Base-by-base conservation (phyloP, 1,139 yeast species). In the Saccharomyces uvarum region DNA sequence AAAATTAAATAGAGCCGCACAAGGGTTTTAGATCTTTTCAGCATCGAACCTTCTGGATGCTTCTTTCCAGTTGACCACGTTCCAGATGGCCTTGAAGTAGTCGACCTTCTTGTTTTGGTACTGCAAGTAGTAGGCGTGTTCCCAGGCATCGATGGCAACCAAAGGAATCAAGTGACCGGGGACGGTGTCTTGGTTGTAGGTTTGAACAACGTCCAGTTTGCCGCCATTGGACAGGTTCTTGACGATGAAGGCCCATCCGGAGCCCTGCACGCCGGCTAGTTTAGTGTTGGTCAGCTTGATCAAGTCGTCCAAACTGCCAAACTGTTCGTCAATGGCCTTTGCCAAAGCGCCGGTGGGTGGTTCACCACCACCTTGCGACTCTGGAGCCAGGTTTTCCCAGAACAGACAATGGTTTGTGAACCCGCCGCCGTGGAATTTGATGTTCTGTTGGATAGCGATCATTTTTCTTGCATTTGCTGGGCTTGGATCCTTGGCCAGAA, bases 81-180 rank as follows among this genome's bases (percentile, higher is more conserved):
- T 86, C 98, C 98, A 91, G 73, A 91, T 88, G 59, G 96, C 95
- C 76, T 89, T 86, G 82, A 91, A 91, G 77, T 91, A 91, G 72
- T 91, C 97, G 51, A 75, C 96, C 80, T 91, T 91, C 71, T 86
- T 93, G 76, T 91, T 91, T 76, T 88, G 87, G 79, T 91, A 91
- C 75, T 91, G 97, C 75, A 91, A 80, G 81, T 91, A 91, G 79
- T 90, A 91, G 54, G 98, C 97, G 70, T 91, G 98, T 75, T 91
- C 98, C 98, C 98, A 91, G 59, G 98, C 97, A 70, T 91, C 98
- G 71, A 91, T 88, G 53, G 97, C 98, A 58, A 91, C 80, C 72
- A 91, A 77, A 51, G 97, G 97, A 54, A 83, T 79, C 70, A 81
- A 79, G 11, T 58, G 52, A 47, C 89, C 86, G 51, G 86, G 79